These are phyloP conservation scores for Mucor lusitanicus DNA, from an alignment of 371 early-diverging fungal genomes.

Conservation along the genomic window DNA sequence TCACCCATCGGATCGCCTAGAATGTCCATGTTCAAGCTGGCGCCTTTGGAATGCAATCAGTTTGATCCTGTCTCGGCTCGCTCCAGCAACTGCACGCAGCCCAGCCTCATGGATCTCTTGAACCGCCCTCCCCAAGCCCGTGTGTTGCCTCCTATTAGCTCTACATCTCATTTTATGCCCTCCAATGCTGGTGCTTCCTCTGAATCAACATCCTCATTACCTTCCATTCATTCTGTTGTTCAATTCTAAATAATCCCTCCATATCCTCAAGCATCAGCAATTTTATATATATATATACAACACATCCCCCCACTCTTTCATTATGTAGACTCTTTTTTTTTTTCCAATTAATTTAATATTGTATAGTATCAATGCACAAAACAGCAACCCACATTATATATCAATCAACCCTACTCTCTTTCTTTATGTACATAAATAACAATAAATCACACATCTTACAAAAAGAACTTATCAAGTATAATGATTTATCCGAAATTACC, in stretches of 20 bases:
- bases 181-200: background rate
- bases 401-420: conserved; percentile 2
- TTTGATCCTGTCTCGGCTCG: conserved; percentile 10
- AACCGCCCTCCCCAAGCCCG: conserved; percentile 54
- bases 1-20: conserved; percentile 30
- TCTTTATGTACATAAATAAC: conserved; percentile 2
- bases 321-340: background rate
- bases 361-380: conserved; percentile 7
- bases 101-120: conserved; percentile 39
- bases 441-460: background rate
- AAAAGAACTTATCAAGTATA: background rate
- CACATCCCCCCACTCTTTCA: background rate
- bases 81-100: background rate
- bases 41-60: conserved; percentile 35
- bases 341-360: background rate
- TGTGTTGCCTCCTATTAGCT: conserved; percentile 44
- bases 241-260: conserved; percentile 12
- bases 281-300: conserved; percentile 2
- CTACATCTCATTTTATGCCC: conserved; percentile 6
- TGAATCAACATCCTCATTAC: conserved; percentile 13
- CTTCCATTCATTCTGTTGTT: conserved; percentile 27
- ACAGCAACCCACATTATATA: background rate
- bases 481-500: conserved; percentile 9
- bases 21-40: conserved; percentile 19
- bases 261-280: background rate